Evolutionary conservation across 345 rosid genomes (phyloP).

Genomic region (Nasturtium officinale): DNA sequence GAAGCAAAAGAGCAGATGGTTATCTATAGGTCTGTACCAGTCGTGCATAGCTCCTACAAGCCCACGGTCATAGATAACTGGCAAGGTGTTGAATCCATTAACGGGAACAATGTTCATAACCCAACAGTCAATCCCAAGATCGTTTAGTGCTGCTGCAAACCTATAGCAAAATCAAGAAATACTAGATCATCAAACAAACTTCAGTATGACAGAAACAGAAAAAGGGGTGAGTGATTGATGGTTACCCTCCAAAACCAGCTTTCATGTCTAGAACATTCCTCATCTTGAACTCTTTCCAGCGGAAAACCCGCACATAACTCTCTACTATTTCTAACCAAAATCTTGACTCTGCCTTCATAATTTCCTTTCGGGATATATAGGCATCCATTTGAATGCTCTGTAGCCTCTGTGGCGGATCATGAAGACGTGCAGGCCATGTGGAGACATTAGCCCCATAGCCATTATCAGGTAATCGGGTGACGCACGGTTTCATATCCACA

Average conservation of each 20-base stretch:
- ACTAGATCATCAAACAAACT: slow-evolving; percentile 6
- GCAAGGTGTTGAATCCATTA: slow-evolving; percentile 63
- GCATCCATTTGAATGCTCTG: slow-evolving; percentile 67
- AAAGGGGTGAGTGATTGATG: slow-evolving; percentile 19
- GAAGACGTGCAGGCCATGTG: slow-evolving; percentile 67
- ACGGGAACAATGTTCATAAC: slow-evolving; percentile 69
- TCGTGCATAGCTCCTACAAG: slow-evolving; percentile 70
- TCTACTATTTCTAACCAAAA: slow-evolving; percentile 62
- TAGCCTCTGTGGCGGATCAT: slow-evolving; percentile 61
- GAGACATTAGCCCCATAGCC: slow-evolving; percentile 62
- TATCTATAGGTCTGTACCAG: slow-evolving; percentile 48
- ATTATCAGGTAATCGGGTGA: slow-evolving; percentile 52
- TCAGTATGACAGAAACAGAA: not conserved
- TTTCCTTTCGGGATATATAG: slow-evolving; percentile 58
- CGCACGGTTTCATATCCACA: slow-evolving; percentile 56
- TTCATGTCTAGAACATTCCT: slow-evolving; percentile 71
- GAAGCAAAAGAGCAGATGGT: not conserved
- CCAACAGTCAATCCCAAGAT: slow-evolving; percentile 59
- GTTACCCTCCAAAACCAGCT: slow-evolving; percentile 77
- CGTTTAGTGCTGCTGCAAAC: slow-evolving; percentile 67
- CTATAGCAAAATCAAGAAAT: slow-evolving; percentile 44
- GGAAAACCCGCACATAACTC: slow-evolving; percentile 54
- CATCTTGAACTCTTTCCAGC: slow-evolving; percentile 56
- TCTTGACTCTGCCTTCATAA: slow-evolving; percentile 61
- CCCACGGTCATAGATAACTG: slow-evolving; percentile 71